Evolutionary conservation across 805 yeast genomes (phyloP), one percentile per base, ranked within the genome.

Genomic region (Cyberlindnera amylophila): DNA sequence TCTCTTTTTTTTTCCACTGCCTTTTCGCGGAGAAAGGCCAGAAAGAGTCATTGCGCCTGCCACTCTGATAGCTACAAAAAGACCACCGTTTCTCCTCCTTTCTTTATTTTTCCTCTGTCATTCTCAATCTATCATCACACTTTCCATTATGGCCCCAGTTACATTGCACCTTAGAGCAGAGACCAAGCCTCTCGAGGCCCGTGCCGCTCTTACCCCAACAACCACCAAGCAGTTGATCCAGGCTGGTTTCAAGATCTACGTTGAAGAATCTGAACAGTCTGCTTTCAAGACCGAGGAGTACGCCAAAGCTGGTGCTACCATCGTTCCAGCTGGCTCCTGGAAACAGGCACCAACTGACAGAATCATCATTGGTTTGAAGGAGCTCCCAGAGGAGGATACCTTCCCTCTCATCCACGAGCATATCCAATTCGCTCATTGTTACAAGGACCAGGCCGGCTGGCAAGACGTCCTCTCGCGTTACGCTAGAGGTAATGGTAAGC

Each of bases 371-470:
- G 99, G 99, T 0, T 79, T 93, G 69, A 93, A 93, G 69, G 99
- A 93, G 66, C 74, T 93, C 60, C 96, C 96, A 31, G 97, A 90
- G 67, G 81, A 80, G 49, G 85, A 82, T 47, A 72, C 79, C 24
- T 93, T 91, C 79, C 99, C 99, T 16, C 76, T 93, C 49, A 76
- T 85, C 39, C 98, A 93, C 64, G 96, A 90, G 65, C 99, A 93
- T 67, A 87, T 93, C 52, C 98, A 93, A 69, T 93, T 93, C 69
- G 99, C 99, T 34, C 99, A 93, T 67, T 93, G 99, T 71, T 93
- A 93, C 71, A 93, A 93, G 71, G 78, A 91, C 69, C 99, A 93
- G 71, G 96, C 70, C 49, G 99, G 99, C 39, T 93, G 99, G 99
- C 70, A 87, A 64, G 86, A 88, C 46, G 98, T 93, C 13, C 69